Conservation (phyloP, 768 basidiomycete genomes). For the Tylopilus sp. region DNA sequence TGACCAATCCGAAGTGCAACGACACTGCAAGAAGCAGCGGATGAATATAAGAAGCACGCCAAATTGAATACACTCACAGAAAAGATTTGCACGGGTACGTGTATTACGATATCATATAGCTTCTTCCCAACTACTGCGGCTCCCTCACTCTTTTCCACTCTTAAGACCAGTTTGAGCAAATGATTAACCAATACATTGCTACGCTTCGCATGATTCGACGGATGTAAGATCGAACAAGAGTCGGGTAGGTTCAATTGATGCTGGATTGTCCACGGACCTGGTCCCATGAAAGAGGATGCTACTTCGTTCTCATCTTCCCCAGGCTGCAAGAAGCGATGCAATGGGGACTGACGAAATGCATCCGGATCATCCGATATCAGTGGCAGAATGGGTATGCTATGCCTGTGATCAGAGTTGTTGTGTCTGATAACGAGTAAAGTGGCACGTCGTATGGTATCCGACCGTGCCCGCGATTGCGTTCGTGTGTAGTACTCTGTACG, state of each 20-base stretch:
- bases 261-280: constrained; percentile 86
- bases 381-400: constrained; percentile 67
- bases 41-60: background rate
- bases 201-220: constrained; percentile 58
- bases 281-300: constrained; percentile 62
- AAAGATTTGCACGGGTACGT: constrained; percentile 82
- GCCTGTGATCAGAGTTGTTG: constrained; percentile 38
- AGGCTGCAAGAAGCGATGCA: constrained; percentile 47
- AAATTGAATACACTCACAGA: constrained; percentile 53
- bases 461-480: constrained; percentile 61
- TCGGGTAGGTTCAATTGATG: constrained; percentile 65
- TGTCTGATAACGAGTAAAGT: constrained; percentile 62
- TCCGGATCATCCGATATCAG: constrained; percentile 67
- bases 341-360: constrained; percentile 63
- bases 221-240: constrained; percentile 59
- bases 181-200: constrained; percentile 78
- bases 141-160: constrained; percentile 75
- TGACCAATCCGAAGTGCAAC: constrained; percentile 77
- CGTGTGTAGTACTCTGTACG: constrained; percentile 77
- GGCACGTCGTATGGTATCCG: constrained; percentile 60
- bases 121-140: constrained; percentile 75
- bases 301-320: constrained; percentile 54
- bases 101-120: constrained; percentile 82
- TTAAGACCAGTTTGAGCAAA: constrained; percentile 73
- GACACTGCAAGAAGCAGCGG: constrained; percentile 47